A percentile compares a stretch with the other conserved stretches of the same genome.
These are phyloP conservation scores for Dioscorea alata DNA, from an alignment of 106 monocot genomes.

Conservation along the genomic window DNA sequence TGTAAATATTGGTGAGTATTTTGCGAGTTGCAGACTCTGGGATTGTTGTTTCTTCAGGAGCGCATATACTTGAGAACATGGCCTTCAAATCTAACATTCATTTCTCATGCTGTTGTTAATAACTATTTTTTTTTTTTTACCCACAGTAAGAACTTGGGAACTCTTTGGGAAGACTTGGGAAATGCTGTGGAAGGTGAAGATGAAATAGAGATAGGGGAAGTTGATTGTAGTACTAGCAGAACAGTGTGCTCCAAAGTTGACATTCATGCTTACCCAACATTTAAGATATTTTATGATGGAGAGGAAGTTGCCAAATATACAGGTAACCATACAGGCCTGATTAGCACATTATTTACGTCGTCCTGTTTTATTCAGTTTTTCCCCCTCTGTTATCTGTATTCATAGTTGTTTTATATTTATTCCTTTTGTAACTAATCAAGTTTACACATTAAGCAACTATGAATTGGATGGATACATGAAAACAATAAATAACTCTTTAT, in stretches of 20 bases:
- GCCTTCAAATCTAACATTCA: too few species aligned
- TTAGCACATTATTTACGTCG: neutral
- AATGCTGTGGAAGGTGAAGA: constrained; percentile 76
- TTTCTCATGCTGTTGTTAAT: neutral
- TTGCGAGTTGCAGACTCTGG: neutral
- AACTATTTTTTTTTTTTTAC: neutral
- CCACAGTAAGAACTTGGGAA: constrained; percentile 83
- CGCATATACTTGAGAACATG: neutral
- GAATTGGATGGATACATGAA: too few species aligned
- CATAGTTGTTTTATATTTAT: too few species aligned
- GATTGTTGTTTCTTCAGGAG: neutral
- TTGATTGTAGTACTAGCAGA: constrained; percentile 69
- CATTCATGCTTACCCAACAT: constrained; percentile 92
- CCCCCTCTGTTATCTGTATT: neutral
- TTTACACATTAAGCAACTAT: neutral
- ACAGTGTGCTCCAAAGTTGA: constrained; percentile 73
- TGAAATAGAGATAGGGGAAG: constrained; percentile 93
- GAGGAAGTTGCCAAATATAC: constrained; percentile 87
- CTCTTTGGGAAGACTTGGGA: constrained; percentile 89
- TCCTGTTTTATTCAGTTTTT: neutral
- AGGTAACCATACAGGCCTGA: constrained; percentile 36
- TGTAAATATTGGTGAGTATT: constrained; percentile 86
- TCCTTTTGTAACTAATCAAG: neutral
- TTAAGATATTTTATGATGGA: constrained; percentile 91
- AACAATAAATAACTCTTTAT: neutral